Base-by-base conservation (phyloP, 1,284 basidiomycete genomes). In the Salmacisia buchloeana region DNA sequence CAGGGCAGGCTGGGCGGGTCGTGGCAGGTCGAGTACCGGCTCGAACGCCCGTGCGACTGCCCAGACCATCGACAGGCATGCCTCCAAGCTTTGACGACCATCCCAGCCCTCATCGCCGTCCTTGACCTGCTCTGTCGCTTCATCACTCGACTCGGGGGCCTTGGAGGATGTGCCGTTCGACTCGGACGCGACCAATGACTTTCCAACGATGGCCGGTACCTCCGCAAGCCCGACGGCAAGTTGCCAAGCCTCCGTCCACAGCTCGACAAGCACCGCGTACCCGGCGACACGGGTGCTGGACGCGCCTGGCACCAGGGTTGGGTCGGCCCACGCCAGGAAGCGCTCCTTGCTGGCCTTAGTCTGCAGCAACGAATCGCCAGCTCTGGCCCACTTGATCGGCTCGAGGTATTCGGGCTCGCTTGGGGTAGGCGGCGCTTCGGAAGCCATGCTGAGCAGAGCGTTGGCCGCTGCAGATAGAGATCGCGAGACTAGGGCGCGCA, bases 1-100 rank as follows among this genome's bases (percentile, higher is more conserved):
- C 15, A 54, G 49, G 15, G 49, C 29, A 12, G 49, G 25, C 21
- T 27, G 29, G 31, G 49, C 12, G 6, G 41, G 41, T 43, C 41
- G 41, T 3, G 49, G 12, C 4, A 31, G 29, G 15, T 31, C 49
- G 1, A 54, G 49, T 15, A 54, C 49, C 29, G 49, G 49, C 29
- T 54, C 49, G 34, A 54, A 54, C 9, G 49, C 23, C 25, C 74
- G 67, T 5, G 73, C 66, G 3, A 76, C 31, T 1, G 68, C 70
- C 73, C 73, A 78, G 60, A 78, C 67, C 33, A 58, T 62, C 10
- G 69, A 71, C 15, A 78, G 65, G 46, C 72, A 70, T 21, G 69
- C 71, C 34, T 76, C 73, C 23, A 78, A 66, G 59, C 73, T 71
- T 2, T 27, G 38, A 35, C 74, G 54, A 1, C 74, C 76, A 46